Conservation (phyloP, 495 filamentous ascomycete genomes). For the Lasiosphaeris hirsuta region DNA sequence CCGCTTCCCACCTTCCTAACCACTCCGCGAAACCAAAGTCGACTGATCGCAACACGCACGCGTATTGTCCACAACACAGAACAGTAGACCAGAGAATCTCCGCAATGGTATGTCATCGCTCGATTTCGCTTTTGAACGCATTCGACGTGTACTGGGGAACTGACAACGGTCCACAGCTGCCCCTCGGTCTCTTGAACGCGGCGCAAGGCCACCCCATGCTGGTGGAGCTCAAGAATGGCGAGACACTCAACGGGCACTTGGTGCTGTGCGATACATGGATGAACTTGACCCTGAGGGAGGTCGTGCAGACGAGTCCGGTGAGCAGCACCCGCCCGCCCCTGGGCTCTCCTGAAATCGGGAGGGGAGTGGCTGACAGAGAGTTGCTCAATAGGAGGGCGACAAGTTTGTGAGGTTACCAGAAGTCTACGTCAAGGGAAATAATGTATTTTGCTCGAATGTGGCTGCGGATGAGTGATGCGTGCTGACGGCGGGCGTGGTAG, state of each 20-base stretch:
- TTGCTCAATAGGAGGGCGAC: constrained; percentile 66
- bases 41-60: not conserved
- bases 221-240: constrained; percentile 98
- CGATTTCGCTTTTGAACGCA: not conserved
- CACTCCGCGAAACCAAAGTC: not conserved
- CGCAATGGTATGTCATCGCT: constrained; percentile 11
- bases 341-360: not conserved
- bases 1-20: not conserved
- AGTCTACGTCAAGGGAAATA: constrained; percentile 94
- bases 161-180: constrained; percentile 56
- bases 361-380: constrained; percentile 11
- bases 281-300: constrained; percentile 95
- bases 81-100: not conserved
- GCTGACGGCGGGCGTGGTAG: constrained; percentile 42
- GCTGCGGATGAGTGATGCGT: not conserved
- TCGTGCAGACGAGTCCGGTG: constrained; percentile 90
- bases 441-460: constrained; percentile 56
- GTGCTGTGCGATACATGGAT: constrained; percentile 98
- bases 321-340: not conserved
- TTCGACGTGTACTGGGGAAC: constrained; percentile 1
- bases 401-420: constrained; percentile 88
- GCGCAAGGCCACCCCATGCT: constrained; percentile 99
- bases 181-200: constrained; percentile 87
- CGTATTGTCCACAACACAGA: not conserved
- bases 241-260: constrained; percentile 93